Conservation (phyloP, 2,329 filamentous ascomycete species). For the Fragosphaeria purpurea region DNA sequence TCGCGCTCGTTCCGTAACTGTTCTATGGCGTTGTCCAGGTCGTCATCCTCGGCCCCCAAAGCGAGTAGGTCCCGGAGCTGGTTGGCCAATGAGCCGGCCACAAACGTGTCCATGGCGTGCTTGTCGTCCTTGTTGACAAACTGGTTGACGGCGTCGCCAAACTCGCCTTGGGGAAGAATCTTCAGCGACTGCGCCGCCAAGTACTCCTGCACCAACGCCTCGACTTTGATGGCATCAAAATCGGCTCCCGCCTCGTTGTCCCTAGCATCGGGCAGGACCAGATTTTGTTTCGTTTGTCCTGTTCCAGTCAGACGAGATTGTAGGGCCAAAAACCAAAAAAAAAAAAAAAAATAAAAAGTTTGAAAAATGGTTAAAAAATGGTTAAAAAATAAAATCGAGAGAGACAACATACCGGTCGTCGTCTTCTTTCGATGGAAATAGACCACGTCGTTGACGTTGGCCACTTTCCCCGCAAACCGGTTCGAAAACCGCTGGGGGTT, state of each 20-base stretch:
- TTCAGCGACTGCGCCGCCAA: slow-evolving; percentile 80
- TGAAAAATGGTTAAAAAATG: neutral
- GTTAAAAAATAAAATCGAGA: neutral
- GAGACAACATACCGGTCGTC: slow-evolving; percentile 29
- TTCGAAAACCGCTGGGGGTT: slow-evolving; percentile 96
- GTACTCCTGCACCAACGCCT: slow-evolving; percentile 80
- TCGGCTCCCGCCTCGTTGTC: slow-evolving; percentile 45
- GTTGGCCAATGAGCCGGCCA: slow-evolving; percentile 58
- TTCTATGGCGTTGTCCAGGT: slow-evolving; percentile 68
- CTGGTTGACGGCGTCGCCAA: slow-evolving; percentile 84
- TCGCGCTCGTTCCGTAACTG: slow-evolving; percentile 60
- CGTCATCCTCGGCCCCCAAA: slow-evolving; percentile 58
- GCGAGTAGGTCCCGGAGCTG: slow-evolving; percentile 62
- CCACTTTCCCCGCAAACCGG: slow-evolving; percentile 79
- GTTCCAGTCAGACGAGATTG: neutral
- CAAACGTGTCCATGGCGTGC: slow-evolving; percentile 76
- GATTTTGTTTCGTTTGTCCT: slow-evolving; percentile 35
- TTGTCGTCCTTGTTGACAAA: slow-evolving; percentile 96
- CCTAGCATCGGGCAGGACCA: slow-evolving; percentile 53
- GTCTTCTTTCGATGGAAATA: slow-evolving; percentile 87
- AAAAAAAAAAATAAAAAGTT: too few relatives aligned
- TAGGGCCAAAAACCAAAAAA: too few relatives aligned
- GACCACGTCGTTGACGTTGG: slow-evolving; percentile 88
- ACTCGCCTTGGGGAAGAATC: slow-evolving; percentile 83
- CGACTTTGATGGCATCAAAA: slow-evolving; percentile 74